Percentiles rank a stretch among this genome's conserved stretches.
Evolutionary conservation across 2,329 filamentous ascomycete species (phyloP).

Genomic region (Harringtonia lauricola): DNA sequence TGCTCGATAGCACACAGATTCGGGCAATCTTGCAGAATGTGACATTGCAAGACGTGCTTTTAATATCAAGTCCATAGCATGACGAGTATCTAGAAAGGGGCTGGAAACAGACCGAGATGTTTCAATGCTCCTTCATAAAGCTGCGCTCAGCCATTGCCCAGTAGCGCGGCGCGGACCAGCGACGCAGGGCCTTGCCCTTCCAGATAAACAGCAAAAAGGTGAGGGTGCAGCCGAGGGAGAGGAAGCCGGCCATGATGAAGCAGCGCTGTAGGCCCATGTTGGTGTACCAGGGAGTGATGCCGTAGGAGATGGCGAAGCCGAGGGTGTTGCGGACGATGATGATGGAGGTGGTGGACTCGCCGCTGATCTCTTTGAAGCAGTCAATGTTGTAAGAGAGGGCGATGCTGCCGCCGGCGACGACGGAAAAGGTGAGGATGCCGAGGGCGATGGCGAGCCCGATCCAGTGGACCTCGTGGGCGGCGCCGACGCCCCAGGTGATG

Average conservation of each 20-base stretch:
- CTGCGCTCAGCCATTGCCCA: slow-evolving; percentile 1
- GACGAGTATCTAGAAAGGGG: too few species aligned
- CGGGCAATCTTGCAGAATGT: too few species aligned
- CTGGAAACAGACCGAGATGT: too few species aligned
- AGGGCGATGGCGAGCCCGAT: slow-evolving; percentile 28
- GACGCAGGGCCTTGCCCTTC: slow-evolving; percentile 17
- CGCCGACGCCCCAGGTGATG: slow-evolving; percentile 37
- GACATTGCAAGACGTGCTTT: too few species aligned
- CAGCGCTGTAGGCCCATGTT: slow-evolving; percentile 20
- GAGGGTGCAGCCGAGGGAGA: slow-evolving; percentile 16
- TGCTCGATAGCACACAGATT: too few species aligned
- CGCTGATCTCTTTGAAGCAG: slow-evolving; percentile 22
- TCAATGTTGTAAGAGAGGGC: slow-evolving; percentile 30
- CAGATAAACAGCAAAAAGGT: slow-evolving; percentile 20
- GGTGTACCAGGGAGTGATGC: slow-evolving; percentile 23
- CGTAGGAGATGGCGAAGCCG: slow-evolving; percentile 19
- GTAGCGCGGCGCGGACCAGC: slow-evolving; percentile 8
- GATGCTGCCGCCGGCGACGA: slow-evolving; percentile 25
- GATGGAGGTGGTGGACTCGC: slow-evolving; percentile 12
- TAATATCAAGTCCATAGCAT: too few species aligned
- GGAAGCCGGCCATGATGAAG: slow-evolving; percentile 21
- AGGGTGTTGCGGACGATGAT: slow-evolving; percentile 18
- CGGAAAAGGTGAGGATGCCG: slow-evolving; percentile 27
- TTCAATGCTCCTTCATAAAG: neutral
- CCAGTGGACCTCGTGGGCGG: slow-evolving; percentile 28